A percentile compares a stretch with the other conserved stretches of the same genome.
Conservation (phyloP, 1,284 basidiomycete species). For the Gyrodon tennesseensis region DNA sequence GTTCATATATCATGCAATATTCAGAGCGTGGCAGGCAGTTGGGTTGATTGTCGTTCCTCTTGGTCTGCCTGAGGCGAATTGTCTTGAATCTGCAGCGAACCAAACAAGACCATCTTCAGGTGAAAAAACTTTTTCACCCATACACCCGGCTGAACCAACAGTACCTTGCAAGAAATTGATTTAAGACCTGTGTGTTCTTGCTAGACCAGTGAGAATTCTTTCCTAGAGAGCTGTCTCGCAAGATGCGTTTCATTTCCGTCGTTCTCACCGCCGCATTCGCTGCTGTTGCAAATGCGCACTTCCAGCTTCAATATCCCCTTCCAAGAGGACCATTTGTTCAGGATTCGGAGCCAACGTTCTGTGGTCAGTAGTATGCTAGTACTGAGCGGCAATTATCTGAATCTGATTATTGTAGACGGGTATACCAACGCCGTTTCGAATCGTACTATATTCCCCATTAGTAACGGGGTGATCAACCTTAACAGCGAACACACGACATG, state of each 20-base stretch:
- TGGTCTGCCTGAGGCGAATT: neutral
- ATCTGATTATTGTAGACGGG: conserved; percentile 46
- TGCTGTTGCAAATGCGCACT: conserved; percentile 56
- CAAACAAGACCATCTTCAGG: conserved; percentile 34
- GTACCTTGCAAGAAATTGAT: neutral
- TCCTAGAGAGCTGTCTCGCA: neutral
- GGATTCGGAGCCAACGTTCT: conserved; percentile 54
- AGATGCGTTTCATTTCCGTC: conserved; percentile 45
- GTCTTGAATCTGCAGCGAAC: neutral
- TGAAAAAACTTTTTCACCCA: conserved; percentile 42
- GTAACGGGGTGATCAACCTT: conserved; percentile 48
- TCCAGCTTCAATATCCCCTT: conserved; percentile 59
- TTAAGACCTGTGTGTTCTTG: conserved; percentile 22
- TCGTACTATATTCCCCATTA: conserved; percentile 60
- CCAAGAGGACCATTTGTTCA: conserved; percentile 58
- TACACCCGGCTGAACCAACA: too few species aligned
- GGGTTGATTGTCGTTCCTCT: neutral
- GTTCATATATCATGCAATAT: neutral
- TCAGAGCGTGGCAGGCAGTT: neutral
- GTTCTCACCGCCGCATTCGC: conserved; percentile 42
- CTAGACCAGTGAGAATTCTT: neutral
- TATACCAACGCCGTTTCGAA: conserved; percentile 48
- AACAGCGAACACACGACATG: conserved; percentile 48
- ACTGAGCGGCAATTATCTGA: conserved; percentile 7
- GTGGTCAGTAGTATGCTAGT: conserved; percentile 44